Percentiles rank a stretch among this genome's conserved stretches.
Conservation (phyloP, 2,329 filamentous ascomycete genomes). For the Lasiodiplodia theobromae region DNA sequence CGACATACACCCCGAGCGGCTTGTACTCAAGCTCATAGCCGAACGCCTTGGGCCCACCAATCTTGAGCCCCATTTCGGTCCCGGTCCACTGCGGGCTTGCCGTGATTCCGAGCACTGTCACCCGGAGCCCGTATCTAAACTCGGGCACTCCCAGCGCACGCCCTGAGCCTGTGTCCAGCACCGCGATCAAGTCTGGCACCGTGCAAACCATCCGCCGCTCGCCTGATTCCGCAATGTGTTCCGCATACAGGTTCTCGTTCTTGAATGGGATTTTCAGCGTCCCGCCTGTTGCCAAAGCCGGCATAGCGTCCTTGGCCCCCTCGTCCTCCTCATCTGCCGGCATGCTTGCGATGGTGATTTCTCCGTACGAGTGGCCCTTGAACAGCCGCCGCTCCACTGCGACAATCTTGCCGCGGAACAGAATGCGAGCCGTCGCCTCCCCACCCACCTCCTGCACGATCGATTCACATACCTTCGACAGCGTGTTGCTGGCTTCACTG, state of each 20-base stretch:
- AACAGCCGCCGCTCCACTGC: conserved; percentile 64
- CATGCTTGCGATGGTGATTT: conserved; percentile 59
- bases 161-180: conserved; percentile 29
- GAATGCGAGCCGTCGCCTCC: conserved; percentile 58
- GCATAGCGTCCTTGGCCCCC: conserved; percentile 25
- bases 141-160: conserved; percentile 28
- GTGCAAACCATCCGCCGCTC: conserved; percentile 53
- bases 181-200: conserved; percentile 45
- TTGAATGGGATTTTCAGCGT: conserved; percentile 73
- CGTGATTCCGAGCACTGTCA: conserved; percentile 30
- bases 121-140: conserved; percentile 28
- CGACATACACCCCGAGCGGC: conserved; percentile 24
- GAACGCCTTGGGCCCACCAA: conserved; percentile 30
- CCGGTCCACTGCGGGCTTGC: conserved; percentile 27
- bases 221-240: conserved; percentile 42
- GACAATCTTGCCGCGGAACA: conserved; percentile 71
- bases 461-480: conserved; percentile 46
- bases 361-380: conserved; percentile 67
- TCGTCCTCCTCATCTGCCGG: conserved; percentile 38
- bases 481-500: conserved; percentile 55
- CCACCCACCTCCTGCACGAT: conserved; percentile 54
- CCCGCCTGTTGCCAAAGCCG: conserved; percentile 42
- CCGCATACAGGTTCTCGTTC: conserved; percentile 75
- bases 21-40: conserved; percentile 29
- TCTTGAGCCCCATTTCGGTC: conserved; percentile 17